A percentile compares a stretch with the other conserved stretches of the same genome.
These are phyloP conservation scores for Ogataea haglerorum DNA, from an alignment of 805 yeast species.

Conservation along the genomic window DNA sequence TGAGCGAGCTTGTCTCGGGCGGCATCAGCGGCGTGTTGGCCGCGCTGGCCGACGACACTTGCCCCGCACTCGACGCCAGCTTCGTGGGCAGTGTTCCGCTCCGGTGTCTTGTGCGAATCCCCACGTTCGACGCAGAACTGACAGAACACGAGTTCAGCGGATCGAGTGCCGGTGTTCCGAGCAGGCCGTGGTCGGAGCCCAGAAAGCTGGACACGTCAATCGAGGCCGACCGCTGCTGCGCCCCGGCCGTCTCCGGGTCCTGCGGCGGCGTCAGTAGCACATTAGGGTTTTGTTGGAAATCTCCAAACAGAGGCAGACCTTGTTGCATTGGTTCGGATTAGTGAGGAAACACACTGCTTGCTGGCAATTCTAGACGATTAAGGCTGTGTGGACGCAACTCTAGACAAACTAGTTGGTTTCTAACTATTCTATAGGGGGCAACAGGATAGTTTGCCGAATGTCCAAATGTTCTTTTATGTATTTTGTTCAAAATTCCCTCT, in stretches of 20 bases:
- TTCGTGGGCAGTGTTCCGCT: conserved; percentile 80
- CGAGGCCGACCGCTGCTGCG: conserved; percentile 17
- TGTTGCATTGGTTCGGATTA: conserved; percentile 7
- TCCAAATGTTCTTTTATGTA: conserved; percentile 5
- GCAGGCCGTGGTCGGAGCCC: conserved; percentile 10
- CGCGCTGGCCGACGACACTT: conserved; percentile 17
- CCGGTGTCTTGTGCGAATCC: conserved; percentile 56
- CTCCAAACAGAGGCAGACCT: conserved; percentile 8
- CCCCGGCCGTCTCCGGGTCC: conserved; percentile 9
- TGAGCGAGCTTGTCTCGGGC: conserved; percentile 14
- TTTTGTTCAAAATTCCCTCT: conserved; percentile 11
- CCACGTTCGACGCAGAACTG: conserved; percentile 32
- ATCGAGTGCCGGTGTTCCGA: conserved; percentile 13
- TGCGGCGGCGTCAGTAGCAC: conserved; percentile 19
- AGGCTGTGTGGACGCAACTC: background rate
- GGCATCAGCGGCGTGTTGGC: conserved; percentile 20
- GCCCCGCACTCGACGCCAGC: conserved; percentile 31
- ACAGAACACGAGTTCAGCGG: conserved; percentile 17
- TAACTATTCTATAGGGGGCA: background rate
- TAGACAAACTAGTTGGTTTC: background rate
- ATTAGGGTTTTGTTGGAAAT: conserved; percentile 9
- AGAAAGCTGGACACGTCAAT: conserved; percentile 18
- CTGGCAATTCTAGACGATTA: background rate
- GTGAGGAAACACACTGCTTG: background rate
- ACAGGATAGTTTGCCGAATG: background rate